phyloP scores from a whole-genome alignment of 2,329 filamentous ascomycete species.

The Proliferodiscus dingleyae region DNA sequence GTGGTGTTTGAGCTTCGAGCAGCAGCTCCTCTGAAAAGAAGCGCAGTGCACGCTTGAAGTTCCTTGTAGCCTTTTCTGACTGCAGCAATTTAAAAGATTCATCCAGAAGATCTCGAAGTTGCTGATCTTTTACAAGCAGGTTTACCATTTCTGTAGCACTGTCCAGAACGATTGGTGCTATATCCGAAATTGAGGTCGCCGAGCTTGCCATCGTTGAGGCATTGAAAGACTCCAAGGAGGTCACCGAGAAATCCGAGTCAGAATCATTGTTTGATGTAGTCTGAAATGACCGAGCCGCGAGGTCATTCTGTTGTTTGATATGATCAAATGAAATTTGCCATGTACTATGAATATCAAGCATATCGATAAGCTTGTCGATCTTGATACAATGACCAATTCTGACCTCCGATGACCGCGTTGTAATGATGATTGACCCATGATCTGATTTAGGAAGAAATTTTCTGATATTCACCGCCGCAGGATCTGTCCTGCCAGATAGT shows the following conservation, averaged over 20 bases:
- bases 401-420: slow-evolving; percentile 13
- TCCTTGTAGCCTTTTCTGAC: too few relatives aligned
- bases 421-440: slow-evolving; percentile 16
- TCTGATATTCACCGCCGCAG: slow-evolving; percentile 6
- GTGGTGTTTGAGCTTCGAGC: too few relatives aligned
- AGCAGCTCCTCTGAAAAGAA: too few relatives aligned
- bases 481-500: slow-evolving; percentile 2
- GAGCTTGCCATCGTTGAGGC: slow-evolving; percentile 4
- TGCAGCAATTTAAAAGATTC: too few relatives aligned
- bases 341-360: slow-evolving; percentile 33
- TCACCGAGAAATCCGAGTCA: slow-evolving; percentile 40
- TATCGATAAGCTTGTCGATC: too few relatives aligned
- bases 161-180: too few relatives aligned
- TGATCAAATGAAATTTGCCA: slow-evolving; percentile 37
- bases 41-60: too few relatives aligned
- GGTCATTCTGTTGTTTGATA: slow-evolving; percentile 28
- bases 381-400: slow-evolving; percentile 9
- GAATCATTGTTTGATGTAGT: slow-evolving; percentile 39
- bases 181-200: not conserved
- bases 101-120: too few relatives aligned
- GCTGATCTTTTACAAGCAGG: too few relatives aligned
- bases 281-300: slow-evolving; percentile 33
- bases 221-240: too few relatives aligned
- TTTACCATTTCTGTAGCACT: too few relatives aligned
- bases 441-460: slow-evolving; percentile 10